phyloP scores from a whole-genome alignment of 2,329 filamentous ascomycete genomes.

The Fusarium domesticum region DNA sequence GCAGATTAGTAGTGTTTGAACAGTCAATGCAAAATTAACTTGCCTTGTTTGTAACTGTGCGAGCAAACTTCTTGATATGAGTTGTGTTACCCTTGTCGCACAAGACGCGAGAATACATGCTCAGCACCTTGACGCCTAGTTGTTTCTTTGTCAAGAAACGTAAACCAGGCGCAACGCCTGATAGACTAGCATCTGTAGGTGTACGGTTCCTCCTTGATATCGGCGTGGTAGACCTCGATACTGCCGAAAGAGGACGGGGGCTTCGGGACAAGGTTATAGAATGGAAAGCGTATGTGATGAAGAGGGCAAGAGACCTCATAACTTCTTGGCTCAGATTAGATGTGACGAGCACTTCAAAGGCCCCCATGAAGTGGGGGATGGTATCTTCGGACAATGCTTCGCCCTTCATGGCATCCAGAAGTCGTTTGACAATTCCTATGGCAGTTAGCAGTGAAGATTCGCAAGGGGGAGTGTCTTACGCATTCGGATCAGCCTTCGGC shows the following conservation, averaged over 20 bases:
- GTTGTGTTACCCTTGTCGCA: constrained; percentile 67
- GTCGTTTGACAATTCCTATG: constrained; percentile 79
- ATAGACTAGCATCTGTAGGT: constrained; percentile 35
- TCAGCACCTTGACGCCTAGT: constrained; percentile 70
- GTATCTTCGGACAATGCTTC: constrained; percentile 72
- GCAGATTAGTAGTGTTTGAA: constrained; percentile 11
- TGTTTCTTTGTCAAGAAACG: constrained; percentile 60
- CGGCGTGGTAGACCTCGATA: constrained; percentile 42
- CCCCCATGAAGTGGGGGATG: constrained; percentile 71
- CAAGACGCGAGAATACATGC: constrained; percentile 73
- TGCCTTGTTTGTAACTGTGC: constrained; percentile 93
- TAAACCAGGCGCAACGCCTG: constrained; percentile 30
- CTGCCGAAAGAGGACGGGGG: constrained; percentile 43
- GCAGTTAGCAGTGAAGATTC: constrained; percentile 16
- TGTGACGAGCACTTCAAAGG: constrained; percentile 75
- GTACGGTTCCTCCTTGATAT: constrained; percentile 36
- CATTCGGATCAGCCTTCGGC: constrained; percentile 82
- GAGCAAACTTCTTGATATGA: constrained; percentile 82
- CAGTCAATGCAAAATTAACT: constrained; percentile 2
- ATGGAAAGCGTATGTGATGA: constrained; percentile 90
- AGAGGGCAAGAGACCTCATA: constrained; percentile 81
- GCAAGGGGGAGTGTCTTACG: constrained; percentile 55
- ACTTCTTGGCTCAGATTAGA: constrained; percentile 81
- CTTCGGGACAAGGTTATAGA: constrained; percentile 49
- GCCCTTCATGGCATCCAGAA: constrained; percentile 86